A percentile compares a stretch with the other conserved stretches of the same genome.
phyloP scores from a whole-genome alignment of 2,329 filamentous ascomycete species.

The Acrocalymma vagum region DNA sequence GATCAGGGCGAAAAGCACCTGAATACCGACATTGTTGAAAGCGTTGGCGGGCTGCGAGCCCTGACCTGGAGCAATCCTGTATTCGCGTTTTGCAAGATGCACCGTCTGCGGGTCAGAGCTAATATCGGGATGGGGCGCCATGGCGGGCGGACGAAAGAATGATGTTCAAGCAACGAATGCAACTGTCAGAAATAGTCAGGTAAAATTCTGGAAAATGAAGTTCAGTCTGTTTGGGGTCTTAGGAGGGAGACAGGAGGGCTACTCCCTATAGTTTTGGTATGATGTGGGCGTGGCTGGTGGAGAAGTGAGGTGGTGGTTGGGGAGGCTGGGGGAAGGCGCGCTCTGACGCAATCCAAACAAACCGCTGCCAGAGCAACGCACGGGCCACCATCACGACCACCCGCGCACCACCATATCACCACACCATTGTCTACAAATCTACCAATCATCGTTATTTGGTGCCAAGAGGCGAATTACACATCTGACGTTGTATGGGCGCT shows the following conservation, averaged over 20 bases:
- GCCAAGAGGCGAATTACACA: too few species aligned
- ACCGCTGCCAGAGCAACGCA: constrained; percentile 23
- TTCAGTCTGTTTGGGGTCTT: constrained; percentile 12
- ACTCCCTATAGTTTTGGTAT: constrained; percentile 21
- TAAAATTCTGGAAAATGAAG: constrained; percentile 20
- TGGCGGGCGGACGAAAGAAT: constrained; percentile 26
- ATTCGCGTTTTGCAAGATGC: constrained; percentile 17
- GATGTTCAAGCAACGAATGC: constrained; percentile 14
- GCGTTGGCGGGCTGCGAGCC: constrained; percentile 37
- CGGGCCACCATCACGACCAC: constrained; percentile 5
- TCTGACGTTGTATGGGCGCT: too few species aligned
- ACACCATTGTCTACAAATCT: too few species aligned
- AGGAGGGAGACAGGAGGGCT: constrained; percentile 14
- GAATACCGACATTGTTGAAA: constrained; percentile 66
- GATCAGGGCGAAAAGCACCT: constrained; percentile 86
- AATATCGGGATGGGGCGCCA: constrained; percentile 42
- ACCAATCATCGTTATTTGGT: too few species aligned
- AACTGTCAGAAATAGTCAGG: constrained; percentile 28
- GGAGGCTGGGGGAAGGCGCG: constrained; percentile 26
- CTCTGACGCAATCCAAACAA: constrained; percentile 27
- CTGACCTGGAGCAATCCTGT: constrained; percentile 33
- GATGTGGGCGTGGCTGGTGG: constrained; percentile 14
- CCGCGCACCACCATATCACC: too few species aligned
- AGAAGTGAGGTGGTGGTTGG: constrained; percentile 18
- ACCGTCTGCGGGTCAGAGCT: constrained; percentile 20